Conservation (phyloP, 2,329 filamentous ascomycete species). For the Aspergillus spinulosporus region DNA sequence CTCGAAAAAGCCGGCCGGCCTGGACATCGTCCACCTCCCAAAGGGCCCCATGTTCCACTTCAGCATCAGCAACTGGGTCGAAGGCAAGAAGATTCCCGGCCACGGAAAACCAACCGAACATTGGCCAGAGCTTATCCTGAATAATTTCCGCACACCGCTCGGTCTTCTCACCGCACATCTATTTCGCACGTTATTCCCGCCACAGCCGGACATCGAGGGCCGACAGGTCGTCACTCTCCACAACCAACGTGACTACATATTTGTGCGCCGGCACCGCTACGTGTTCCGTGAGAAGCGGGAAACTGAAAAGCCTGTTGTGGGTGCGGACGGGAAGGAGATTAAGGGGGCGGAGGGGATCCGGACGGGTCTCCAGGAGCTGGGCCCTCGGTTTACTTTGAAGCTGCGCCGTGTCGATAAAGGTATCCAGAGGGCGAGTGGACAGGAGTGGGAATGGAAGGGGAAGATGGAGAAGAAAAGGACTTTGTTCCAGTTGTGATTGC, state of each 20-base stretch:
- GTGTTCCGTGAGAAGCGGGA: slow-evolving; percentile 85
- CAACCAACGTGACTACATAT: slow-evolving; percentile 96
- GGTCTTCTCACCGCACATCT: slow-evolving; percentile 84
- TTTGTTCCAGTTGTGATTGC: slow-evolving; percentile 76
- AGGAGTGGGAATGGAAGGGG: slow-evolving; percentile 96
- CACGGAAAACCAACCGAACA: slow-evolving; percentile 90
- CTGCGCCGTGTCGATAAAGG: slow-evolving; percentile 88
- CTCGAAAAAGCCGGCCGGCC: slow-evolving; percentile 75
- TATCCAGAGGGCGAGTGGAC: slow-evolving; percentile 71
- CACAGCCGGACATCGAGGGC: slow-evolving; percentile 78
- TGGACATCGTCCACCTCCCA: slow-evolving; percentile 83
- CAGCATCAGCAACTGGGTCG: slow-evolving; percentile 83
- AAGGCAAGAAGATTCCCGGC: slow-evolving; percentile 81
- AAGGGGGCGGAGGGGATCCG: slow-evolving; percentile 82
- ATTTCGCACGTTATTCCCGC: slow-evolving; percentile 77
- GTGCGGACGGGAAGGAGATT: slow-evolving; percentile 77
- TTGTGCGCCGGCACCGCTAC: slow-evolving; percentile 86
- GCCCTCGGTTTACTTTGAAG: slow-evolving; percentile 81
- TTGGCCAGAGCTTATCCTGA: slow-evolving; percentile 84
- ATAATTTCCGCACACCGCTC: slow-evolving; percentile 92
- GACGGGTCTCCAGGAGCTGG: slow-evolving; percentile 86
- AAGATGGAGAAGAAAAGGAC: slow-evolving; percentile 93
- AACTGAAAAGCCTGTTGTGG: slow-evolving; percentile 83
- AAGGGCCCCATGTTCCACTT: slow-evolving; percentile 91
- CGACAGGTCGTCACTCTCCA: slow-evolving; percentile 89